Conservation (phyloP, 2,329 filamentous ascomycete species). For the Fusarium newnesense region DNA sequence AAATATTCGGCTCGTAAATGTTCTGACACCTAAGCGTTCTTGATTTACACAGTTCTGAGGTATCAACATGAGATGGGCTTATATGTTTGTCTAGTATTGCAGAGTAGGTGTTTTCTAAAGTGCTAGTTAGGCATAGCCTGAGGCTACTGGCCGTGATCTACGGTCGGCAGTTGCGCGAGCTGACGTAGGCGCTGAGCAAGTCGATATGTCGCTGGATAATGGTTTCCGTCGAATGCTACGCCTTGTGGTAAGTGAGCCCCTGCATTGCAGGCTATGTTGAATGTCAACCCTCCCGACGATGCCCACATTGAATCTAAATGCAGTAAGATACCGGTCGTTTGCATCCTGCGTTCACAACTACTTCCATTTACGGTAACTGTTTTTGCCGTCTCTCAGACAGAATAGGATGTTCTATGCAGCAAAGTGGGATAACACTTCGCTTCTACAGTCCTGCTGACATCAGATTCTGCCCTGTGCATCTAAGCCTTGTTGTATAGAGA, state of each 20-base stretch:
- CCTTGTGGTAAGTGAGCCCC: not conserved
- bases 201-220: not conserved
- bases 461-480: not conserved
- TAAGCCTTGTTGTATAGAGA: fast-evolving
- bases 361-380: not conserved
- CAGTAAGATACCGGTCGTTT: not conserved
- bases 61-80: fast-evolving
- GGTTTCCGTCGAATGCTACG: not conserved
- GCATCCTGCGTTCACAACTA: fast-evolving
- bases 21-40: fast-evolving
- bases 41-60: fast-evolving
- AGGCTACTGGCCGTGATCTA: fast-evolving
- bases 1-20: not conserved
- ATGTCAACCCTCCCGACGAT: not conserved
- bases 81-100: not conserved
- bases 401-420: not conserved
- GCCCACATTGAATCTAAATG: fast-evolving
- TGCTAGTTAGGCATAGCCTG: fast-evolving
- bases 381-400: not conserved
- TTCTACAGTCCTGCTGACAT: not conserved
- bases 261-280: not conserved
- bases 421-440: fast-evolving
- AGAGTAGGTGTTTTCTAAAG: fast-evolving
- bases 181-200: fast-evolving
- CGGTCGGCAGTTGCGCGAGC: not conserved